Conservation (phyloP, 1,139 yeast genomes). For the Blastobotrys ciferrii region DNA sequence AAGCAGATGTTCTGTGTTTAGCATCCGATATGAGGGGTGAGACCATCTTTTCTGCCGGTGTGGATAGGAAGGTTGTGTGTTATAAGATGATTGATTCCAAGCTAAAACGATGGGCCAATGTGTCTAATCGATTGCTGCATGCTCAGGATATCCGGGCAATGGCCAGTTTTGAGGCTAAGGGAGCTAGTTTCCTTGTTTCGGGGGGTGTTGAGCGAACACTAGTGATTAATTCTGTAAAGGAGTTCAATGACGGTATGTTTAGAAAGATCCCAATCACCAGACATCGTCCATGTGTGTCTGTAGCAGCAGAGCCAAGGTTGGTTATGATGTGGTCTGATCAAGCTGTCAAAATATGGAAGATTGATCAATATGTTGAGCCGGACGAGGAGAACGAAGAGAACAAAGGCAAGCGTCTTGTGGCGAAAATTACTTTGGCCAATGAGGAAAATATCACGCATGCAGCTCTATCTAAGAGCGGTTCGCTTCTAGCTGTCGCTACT, state of each 20-base stretch:
- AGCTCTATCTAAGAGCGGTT: conserved; percentile 64
- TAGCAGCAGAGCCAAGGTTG: conserved; percentile 49
- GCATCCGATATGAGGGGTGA: conserved; percentile 62
- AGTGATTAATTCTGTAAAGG: conserved; percentile 63
- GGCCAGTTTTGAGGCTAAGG: conserved; percentile 66
- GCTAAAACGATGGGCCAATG: conserved; percentile 72
- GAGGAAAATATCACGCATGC: conserved; percentile 80
- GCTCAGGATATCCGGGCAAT: conserved; percentile 87
- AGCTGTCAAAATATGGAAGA: conserved; percentile 74
- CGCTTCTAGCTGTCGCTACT: conserved; percentile 69
- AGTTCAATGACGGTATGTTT: conserved; percentile 73
- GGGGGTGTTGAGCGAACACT: conserved; percentile 89
- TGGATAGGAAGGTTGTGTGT: conserved; percentile 84
- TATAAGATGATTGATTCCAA: conserved; percentile 46
- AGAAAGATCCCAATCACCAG: conserved; percentile 64
- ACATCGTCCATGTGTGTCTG: conserved; percentile 55
- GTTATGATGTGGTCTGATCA: conserved; percentile 83
- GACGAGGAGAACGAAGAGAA: conserved; percentile 31
- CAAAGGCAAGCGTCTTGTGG: conserved; percentile 50
- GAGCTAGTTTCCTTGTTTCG: conserved; percentile 67
- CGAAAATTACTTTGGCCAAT: conserved; percentile 65
- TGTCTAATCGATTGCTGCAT: conserved; percentile 75
- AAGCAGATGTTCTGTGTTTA: conserved; percentile 84
- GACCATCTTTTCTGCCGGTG: conserved; percentile 83
- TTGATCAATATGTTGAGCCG: conserved; percentile 36